Base-by-base conservation (phyloP, 2,329 filamentous ascomycete genomes). In the Xylariales sp. region DNA sequence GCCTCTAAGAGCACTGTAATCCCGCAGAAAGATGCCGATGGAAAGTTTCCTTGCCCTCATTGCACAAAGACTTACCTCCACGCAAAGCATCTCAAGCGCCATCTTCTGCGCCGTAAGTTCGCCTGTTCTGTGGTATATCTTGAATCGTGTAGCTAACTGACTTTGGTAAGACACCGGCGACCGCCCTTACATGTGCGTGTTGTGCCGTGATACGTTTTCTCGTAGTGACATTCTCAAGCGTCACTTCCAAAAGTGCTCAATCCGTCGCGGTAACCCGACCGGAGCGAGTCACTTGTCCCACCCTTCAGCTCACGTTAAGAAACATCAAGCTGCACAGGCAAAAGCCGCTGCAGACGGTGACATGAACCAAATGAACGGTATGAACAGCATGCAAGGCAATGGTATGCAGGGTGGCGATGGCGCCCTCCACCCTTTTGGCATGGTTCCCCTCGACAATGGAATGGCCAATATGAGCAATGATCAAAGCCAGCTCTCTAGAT, bases 161-260 rank as follows among this genome's bases (percentile, higher is more conserved):
- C 12, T 28, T 19, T 33, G 23, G 15, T 31, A 54, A 95, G 91
- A 98, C 70, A 97, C 93, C 45, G 93, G 93, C 56, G 91, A 97
- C 63, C 88, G 93, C 50, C 93, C 93, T 40, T 98, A 98, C 70
- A 94, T 94, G 81, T 98, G 93, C 68, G 88, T 95, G 49, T 75
- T 98, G 36, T 98, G 93, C 74, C 89, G 93, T 63, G 93, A 97
- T 65, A 97, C 90, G 23, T 98, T 98, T 67, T 95, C 88, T 33
- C 84, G 93, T 62, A 95, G 89, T 74, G 93, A 98, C 60, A 97
- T 98, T 49, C 71, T 98, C 55, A 98, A 98, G 74, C 88, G 93
- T 49, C 93, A 98, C 69, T 98, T 97, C 68, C 90, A 96, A 65
- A 98, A 98, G 72, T 98, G 93, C 70, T 96, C 93, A 27, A 88